These are phyloP conservation scores for Verbascum thapsus DNA, from an alignment of 257 asterid species.

Conservation along the genomic window DNA sequence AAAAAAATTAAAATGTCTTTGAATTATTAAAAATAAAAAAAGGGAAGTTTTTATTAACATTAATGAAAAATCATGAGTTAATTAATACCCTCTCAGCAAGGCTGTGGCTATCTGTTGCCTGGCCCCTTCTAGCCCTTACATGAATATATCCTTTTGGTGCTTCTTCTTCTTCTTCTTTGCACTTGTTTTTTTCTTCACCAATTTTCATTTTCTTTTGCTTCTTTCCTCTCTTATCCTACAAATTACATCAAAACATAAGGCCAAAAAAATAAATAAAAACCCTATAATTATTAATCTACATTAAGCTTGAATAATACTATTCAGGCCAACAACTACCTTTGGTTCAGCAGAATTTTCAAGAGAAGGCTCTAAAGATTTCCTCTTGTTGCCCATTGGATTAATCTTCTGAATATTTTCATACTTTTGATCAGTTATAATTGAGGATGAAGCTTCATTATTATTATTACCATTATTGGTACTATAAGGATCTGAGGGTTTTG, in stretches of 20 bases:
- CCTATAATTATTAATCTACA: neutral
- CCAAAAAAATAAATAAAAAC: neutral
- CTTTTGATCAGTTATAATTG: slow-evolving; percentile 33
- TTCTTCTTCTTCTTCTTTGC: slow-evolving; percentile 33
- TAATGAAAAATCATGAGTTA: neutral
- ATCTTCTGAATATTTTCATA: slow-evolving; percentile 21
- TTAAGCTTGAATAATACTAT: too few species aligned
- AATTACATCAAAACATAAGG: neutral
- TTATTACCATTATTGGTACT: slow-evolving; percentile 18
- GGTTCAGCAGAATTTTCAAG: slow-evolving; percentile 38
- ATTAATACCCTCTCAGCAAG: slow-evolving; percentile 66
- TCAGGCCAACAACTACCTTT: slow-evolving; percentile 33
- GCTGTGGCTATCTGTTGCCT: slow-evolving; percentile 72
- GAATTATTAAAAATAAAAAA: neutral
- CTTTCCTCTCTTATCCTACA: slow-evolving; percentile 33
- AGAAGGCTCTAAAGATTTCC: slow-evolving; percentile 36
- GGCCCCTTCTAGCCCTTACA: slow-evolving; percentile 74
- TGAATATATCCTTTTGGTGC: slow-evolving; percentile 58
- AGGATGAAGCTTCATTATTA: slow-evolving; percentile 37
- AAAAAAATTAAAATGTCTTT: neutral
- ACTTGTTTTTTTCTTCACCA: slow-evolving; percentile 33
- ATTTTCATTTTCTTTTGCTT: slow-evolving; percentile 18
- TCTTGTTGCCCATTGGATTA: too few species aligned
- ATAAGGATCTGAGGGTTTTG: neutral
- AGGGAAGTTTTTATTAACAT: neutral